Conservation (phyloP, 164 flowering plant species). For the Pachysandra terminalis region DNA sequence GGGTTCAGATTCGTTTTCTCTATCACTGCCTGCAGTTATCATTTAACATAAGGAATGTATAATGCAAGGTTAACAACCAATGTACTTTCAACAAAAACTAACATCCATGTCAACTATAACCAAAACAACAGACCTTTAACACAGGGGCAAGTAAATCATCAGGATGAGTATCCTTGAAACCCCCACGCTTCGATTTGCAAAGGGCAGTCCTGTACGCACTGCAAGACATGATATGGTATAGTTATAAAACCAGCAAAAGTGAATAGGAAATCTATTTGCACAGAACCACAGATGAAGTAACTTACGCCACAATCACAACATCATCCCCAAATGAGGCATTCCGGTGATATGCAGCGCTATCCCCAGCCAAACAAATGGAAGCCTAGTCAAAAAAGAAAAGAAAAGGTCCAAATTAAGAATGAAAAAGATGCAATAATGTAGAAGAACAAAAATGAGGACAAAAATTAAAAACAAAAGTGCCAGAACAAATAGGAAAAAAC, state of each 20-base stretch:
- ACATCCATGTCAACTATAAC: not conserved
- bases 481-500: too few relatives aligned
- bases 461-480: too few relatives aligned
- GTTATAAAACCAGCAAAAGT: too few relatives aligned
- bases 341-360: slow-evolving; percentile 67
- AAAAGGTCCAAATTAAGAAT: not conserved
- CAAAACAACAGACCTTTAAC: slow-evolving; percentile 47
- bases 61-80: not conserved
- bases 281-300: slow-evolving; percentile 4
- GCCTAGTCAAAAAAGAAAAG: slow-evolving; percentile 38
- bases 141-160: slow-evolving; percentile 91
- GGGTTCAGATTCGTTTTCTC: slow-evolving; percentile 88
- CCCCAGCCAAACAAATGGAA: slow-evolving; percentile 76
- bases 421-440: too few relatives aligned
- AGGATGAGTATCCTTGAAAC: slow-evolving; percentile 82
- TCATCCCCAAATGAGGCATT: slow-evolving; percentile 77
- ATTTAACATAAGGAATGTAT: not conserved
- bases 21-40: slow-evolving; percentile 60
- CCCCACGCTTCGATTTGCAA: slow-evolving; percentile 91
- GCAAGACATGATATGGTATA: slow-evolving; percentile 5
- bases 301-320: slow-evolving; percentile 95
- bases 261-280: not conserved
- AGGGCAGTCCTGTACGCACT: slow-evolving; percentile 75
- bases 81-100: not conserved
- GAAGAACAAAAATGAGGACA: too few relatives aligned